Conservation (phyloP, 163 green algal genomes). For the Chlorella variabilis region DNA sequence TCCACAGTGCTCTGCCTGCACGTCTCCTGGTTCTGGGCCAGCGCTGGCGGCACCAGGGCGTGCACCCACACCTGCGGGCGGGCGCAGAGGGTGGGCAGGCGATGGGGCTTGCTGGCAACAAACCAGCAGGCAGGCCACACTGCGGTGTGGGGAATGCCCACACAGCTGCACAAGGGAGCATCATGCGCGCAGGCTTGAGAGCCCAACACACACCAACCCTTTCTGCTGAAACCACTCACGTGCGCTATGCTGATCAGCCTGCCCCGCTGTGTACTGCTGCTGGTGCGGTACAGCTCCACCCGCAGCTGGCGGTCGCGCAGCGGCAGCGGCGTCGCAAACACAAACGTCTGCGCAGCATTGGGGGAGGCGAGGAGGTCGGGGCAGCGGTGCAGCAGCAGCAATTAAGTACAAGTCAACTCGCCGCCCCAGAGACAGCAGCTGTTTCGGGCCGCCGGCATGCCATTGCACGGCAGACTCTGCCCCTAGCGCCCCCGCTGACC, state of each 20-base stretch:
- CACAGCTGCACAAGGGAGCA: too few relatives aligned
- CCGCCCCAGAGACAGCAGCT: too few relatives aligned
- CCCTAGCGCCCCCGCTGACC: background rate
- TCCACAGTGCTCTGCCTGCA: background rate
- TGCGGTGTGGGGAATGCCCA: too few relatives aligned
- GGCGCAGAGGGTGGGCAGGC: background rate
- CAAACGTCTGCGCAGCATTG: constrained; percentile 18
- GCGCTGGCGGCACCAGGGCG: constrained; percentile 8
- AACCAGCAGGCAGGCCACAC: too few relatives aligned
- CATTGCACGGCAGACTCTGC: too few relatives aligned
- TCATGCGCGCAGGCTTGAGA: too few relatives aligned
- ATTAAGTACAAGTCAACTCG: too few relatives aligned
- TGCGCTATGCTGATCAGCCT: constrained; percentile 29
- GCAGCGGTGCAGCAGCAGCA: too few relatives aligned
- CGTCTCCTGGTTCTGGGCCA: background rate
- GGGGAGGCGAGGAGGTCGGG: too few relatives aligned
- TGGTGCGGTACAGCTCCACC: constrained; percentile 40
- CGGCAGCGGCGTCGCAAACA: constrained; percentile 43
- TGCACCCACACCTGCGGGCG: constrained; percentile 20
- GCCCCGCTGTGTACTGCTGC: constrained; percentile 30
- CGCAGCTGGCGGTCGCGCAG: constrained; percentile 43
- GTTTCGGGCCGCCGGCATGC: too few relatives aligned
- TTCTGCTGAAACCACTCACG: constrained; percentile 1
- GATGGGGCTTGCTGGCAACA: too few relatives aligned
- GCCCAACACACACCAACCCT: too few relatives aligned